Evolutionary conservation across 177 flowering plant genomes (phyloP).

Genomic region (Vitis hybrid): DNA sequence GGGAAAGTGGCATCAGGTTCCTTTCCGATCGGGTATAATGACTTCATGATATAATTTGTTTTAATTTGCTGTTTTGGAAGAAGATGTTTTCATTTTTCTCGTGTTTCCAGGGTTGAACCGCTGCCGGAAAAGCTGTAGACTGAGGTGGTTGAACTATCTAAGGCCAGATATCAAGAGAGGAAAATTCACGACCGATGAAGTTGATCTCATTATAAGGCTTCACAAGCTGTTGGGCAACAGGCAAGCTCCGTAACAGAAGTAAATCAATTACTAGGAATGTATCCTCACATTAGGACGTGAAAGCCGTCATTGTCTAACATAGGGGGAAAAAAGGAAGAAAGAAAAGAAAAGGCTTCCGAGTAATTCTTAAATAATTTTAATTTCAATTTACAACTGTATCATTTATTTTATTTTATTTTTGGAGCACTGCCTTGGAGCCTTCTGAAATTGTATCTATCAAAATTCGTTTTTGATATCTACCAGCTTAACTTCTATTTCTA

Average conservation of each 20-base stretch:
- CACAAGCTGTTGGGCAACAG: constrained; percentile 29
- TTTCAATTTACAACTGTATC: too few relatives aligned
- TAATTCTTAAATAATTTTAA: too few relatives aligned
- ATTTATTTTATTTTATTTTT: too few relatives aligned
- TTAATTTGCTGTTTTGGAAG: background rate
- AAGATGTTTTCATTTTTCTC: background rate
- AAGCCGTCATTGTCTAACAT: too few relatives aligned
- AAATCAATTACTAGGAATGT: too few relatives aligned
- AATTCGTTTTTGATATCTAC: too few relatives aligned
- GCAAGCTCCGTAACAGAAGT: constrained; percentile 1
- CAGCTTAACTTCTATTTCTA: too few relatives aligned
- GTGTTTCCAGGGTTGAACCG: constrained; percentile 18
- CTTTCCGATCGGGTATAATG: constrained; percentile 18
- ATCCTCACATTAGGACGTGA: too few relatives aligned
- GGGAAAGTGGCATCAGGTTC: constrained; percentile 26
- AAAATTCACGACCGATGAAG: constrained; percentile 15
- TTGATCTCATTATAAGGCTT: constrained; percentile 19
- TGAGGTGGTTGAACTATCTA: constrained; percentile 29
- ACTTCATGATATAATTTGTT: background rate
- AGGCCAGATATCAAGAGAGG: constrained; percentile 29
- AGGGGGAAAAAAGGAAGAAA: too few relatives aligned
- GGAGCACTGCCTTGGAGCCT: too few relatives aligned
- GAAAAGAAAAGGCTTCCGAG: too few relatives aligned
- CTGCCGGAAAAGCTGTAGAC: constrained; percentile 29
- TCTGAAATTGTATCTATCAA: too few relatives aligned